Percentiles rank a stretch among this genome's conserved stretches.
Conservation (phyloP, 2,329 filamentous ascomycete genomes). For the Dactylella cylindrospora region DNA sequence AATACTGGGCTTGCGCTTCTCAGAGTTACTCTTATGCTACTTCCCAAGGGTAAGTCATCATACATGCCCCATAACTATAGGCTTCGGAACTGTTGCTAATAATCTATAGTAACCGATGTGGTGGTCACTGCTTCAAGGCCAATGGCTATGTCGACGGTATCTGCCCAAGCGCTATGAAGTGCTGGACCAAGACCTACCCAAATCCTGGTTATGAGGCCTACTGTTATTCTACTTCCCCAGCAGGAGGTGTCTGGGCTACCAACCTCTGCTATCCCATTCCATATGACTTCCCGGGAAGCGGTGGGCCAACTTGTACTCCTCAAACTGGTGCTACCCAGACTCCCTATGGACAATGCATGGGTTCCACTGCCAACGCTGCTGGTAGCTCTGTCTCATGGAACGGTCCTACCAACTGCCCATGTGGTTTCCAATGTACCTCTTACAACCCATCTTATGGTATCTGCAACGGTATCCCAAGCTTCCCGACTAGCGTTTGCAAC, state of each 20-base stretch:
- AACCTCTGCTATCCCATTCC: constrained; percentile 41
- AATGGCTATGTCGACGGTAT: constrained; percentile 34
- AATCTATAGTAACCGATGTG: constrained; percentile 18
- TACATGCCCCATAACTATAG: too few relatives aligned
- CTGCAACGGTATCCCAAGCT: constrained; percentile 19
- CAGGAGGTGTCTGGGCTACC: constrained; percentile 5
- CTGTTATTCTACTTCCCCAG: constrained; percentile 23
- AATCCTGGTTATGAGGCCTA: constrained; percentile 34
- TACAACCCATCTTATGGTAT: constrained; percentile 38
- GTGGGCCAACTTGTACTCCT: constrained; percentile 28
- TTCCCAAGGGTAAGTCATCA: constrained; percentile 18
- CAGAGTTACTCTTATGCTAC: constrained; percentile 29
- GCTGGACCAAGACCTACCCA: constrained; percentile 29
- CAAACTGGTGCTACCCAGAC: constrained; percentile 26
- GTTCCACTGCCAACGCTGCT: constrained; percentile 28
- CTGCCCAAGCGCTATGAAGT: constrained; percentile 33
- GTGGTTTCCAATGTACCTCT: constrained; percentile 19
- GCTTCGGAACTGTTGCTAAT: too few relatives aligned
- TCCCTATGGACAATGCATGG: constrained; percentile 30
- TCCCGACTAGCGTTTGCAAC: constrained; percentile 21
- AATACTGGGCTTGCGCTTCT: constrained; percentile 30
- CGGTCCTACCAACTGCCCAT: constrained; percentile 37
- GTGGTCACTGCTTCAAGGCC: constrained; percentile 38
- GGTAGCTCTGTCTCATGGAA: constrained; percentile 18
- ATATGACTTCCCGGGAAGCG: constrained; percentile 22